A percentile compares a stretch with the other conserved stretches of the same genome.
phyloP scores from a whole-genome alignment of 1,139 yeast genomes.

The Sugiyamaella novakii region DNA sequence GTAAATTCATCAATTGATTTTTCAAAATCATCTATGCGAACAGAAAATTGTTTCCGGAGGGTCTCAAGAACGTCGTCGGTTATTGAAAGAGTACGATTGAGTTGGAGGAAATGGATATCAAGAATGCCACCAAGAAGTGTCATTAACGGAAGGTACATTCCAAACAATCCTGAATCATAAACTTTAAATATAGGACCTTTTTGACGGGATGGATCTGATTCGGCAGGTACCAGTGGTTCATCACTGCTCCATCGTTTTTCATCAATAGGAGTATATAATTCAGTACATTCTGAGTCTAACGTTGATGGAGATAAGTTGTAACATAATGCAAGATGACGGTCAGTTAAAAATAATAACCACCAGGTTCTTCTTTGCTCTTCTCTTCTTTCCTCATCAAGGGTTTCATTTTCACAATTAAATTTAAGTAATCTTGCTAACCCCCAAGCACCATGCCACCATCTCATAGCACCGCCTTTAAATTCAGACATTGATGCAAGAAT shows the following conservation, averaged over 20 bases:
- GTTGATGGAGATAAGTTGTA: constrained; percentile 43
- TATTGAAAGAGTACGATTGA: constrained; percentile 23
- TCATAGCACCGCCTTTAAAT: constrained; percentile 44
- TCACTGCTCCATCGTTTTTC: constrained; percentile 42
- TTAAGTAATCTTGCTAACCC: constrained; percentile 41
- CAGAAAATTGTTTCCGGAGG: constrained; percentile 23
- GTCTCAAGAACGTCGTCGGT: constrained; percentile 22
- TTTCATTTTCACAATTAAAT: constrained; percentile 38
- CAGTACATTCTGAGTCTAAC: constrained; percentile 42
- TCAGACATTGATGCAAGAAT: constrained; percentile 48
- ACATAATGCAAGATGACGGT: constrained; percentile 45
- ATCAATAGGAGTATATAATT: constrained; percentile 42
- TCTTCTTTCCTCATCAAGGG: constrained; percentile 39
- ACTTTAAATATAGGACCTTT: constrained; percentile 29
- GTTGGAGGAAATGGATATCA: constrained; percentile 32
- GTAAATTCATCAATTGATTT: constrained; percentile 26
- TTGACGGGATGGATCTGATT: constrained; percentile 30
- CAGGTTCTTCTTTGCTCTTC: constrained; percentile 48
- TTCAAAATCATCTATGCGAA: constrained; percentile 26
- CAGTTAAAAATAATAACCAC: constrained; percentile 48
- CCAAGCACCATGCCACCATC: constrained; percentile 47
- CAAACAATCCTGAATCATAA: constrained; percentile 33
- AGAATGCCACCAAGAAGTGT: constrained; percentile 34
- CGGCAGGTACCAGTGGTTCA: constrained; percentile 30
- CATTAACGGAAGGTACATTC: constrained; percentile 36